Percentiles rank a stretch among this genome's conserved stretches.
These are phyloP conservation scores for Vigna radiata DNA, from an alignment of 306 rosid genomes.

Conservation along the genomic window DNA sequence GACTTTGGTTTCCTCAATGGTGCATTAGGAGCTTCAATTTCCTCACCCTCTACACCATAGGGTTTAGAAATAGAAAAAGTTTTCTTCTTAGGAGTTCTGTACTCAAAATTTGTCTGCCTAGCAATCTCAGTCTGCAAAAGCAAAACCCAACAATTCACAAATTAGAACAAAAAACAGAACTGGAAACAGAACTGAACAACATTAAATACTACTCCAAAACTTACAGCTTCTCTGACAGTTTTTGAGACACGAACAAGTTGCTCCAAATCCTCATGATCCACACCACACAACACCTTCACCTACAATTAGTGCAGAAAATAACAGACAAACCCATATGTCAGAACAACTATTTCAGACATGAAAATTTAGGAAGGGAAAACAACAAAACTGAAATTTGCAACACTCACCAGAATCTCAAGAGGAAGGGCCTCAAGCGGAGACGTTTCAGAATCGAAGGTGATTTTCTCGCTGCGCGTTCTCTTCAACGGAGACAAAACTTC, in stretches of 20 bases:
- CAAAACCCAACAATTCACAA: conserved; percentile 18
- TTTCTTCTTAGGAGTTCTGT: conserved; percentile 72
- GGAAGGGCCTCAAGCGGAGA: conserved; percentile 74
- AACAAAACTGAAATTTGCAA: not conserved
- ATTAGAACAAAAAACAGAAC: conserved; percentile 30
- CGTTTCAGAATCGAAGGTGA: conserved; percentile 40
- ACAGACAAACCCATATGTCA: not conserved
- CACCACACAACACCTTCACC: conserved; percentile 76
- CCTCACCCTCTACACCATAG: conserved; percentile 53
- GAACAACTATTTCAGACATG: not conserved
- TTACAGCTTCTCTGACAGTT: conserved; percentile 74
- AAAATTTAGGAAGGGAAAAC: not conserved
- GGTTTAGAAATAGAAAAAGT: conserved; percentile 44
- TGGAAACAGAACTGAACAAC: not conserved
- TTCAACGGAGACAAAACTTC: conserved; percentile 45
- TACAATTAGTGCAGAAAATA: conserved; percentile 32
- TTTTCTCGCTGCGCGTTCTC: conserved; percentile 52
- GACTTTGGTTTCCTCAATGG: conserved; percentile 52
- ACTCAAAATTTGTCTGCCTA: conserved; percentile 69
- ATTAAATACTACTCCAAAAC: conserved; percentile 9
- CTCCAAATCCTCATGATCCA: conserved; percentile 77
- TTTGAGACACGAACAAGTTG: conserved; percentile 73
- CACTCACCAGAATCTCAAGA: conserved; percentile 77
- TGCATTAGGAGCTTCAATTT: conserved; percentile 75
- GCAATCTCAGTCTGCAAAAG: conserved; percentile 71